Percentiles rank a stretch among this genome's conserved stretches.
Conservation (phyloP, 2,329 filamentous ascomycete genomes). For the Chalara sp. region DNA sequence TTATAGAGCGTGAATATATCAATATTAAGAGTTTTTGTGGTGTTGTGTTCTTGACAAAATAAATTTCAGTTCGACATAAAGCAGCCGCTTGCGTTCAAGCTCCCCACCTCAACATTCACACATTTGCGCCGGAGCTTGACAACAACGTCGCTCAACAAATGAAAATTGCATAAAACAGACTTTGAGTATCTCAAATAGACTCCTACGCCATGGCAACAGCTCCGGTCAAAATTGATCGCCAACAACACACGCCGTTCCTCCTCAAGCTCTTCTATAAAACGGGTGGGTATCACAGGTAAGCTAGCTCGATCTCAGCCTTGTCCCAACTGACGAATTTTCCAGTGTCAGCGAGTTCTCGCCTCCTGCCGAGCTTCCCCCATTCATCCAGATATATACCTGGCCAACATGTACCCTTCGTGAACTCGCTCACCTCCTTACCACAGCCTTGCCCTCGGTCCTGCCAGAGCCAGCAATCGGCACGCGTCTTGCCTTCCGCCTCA, state of each 20-base stretch:
- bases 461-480: constrained; percentile 73
- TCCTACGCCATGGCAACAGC: constrained; percentile 23
- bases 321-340: constrained; percentile 1
- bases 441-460: constrained; percentile 60
- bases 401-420: constrained; percentile 73
- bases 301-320: constrained; percentile 16
- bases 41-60: too few relatives aligned
- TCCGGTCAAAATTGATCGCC: constrained; percentile 51
- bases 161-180: too few relatives aligned
- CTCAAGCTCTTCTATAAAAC: constrained; percentile 79
- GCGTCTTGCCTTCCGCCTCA: constrained; percentile 77
- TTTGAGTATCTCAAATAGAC: too few relatives aligned
- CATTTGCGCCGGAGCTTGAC: too few relatives aligned
- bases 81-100: too few relatives aligned
- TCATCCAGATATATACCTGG: constrained; percentile 83
- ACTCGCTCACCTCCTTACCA: constrained; percentile 69
- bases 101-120: too few relatives aligned
- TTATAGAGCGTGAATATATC: too few relatives aligned
- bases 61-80: too few relatives aligned
- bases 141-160: too few relatives aligned
- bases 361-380: constrained; percentile 49
- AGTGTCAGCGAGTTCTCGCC: constrained; percentile 64
- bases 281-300: constrained; percentile 63
- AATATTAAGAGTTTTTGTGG: too few relatives aligned
- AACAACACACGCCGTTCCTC: constrained; percentile 72